These are phyloP conservation scores for Sporormia fimetaria DNA, from an alignment of 495 filamentous ascomycete species.

Conservation along the genomic window DNA sequence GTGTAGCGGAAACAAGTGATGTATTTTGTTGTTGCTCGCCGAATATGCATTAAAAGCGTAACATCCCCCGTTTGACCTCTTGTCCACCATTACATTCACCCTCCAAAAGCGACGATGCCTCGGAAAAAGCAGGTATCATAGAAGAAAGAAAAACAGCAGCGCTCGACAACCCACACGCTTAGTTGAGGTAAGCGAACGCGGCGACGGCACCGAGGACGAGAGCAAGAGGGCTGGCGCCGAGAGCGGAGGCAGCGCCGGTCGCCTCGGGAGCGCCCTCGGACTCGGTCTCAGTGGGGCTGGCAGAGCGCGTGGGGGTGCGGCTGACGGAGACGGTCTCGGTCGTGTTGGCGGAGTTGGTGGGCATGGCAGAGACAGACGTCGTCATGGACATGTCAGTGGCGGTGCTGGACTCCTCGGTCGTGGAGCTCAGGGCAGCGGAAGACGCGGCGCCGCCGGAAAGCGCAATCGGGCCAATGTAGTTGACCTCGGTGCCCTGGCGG, in stretches of 20 bases:
- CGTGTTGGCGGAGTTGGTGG: background rate
- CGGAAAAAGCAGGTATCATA: background rate
- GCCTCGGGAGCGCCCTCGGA: slow-evolving; percentile 10
- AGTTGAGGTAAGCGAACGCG: slow-evolving; percentile 31
- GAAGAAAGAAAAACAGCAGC: background rate
- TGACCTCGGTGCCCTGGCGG: slow-evolving; percentile 27
- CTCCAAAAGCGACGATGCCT: background rate
- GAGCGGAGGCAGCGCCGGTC: slow-evolving; percentile 18
- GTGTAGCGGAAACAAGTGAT: too few species aligned
- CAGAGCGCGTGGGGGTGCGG: background rate
- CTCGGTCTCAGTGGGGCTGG: slow-evolving; percentile 4
- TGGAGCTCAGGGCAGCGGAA: slow-evolving; percentile 3
- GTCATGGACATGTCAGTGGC: slow-evolving; percentile 8
- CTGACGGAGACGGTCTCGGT: slow-evolving; percentile 6
- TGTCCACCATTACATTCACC: too few species aligned
- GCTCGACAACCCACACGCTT: slow-evolving; percentile 1
- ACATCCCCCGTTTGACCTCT: too few species aligned
- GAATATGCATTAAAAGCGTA: too few species aligned
- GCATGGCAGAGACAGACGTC: slow-evolving; percentile 2
- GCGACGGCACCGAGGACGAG: slow-evolving; percentile 31
- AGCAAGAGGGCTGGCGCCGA: slow-evolving; percentile 28
- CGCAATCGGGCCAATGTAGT: slow-evolving; percentile 31
- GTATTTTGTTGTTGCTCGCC: too few species aligned
- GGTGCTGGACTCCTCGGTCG: slow-evolving; percentile 7
- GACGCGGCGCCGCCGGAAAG: slow-evolving; percentile 24